Conservation (phyloP, 2,329 filamentous ascomycete species). For the Arthroderma uncinatum region DNA sequence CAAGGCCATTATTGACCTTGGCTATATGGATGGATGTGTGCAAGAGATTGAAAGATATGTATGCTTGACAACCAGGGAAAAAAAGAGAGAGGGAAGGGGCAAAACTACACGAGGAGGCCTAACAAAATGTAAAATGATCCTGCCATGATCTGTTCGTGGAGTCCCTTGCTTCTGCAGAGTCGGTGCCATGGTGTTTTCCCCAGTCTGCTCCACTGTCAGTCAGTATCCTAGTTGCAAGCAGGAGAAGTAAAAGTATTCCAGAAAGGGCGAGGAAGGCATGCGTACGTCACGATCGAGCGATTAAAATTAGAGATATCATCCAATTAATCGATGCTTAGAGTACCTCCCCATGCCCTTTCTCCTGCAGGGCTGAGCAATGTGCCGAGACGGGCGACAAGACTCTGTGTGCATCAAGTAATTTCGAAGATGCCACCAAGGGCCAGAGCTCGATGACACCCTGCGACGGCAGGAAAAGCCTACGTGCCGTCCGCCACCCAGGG, state of each 20-base stretch:
- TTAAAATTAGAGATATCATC: background rate
- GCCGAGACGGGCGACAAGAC: background rate
- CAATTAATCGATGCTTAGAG: background rate
- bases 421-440: background rate
- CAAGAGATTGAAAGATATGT: constrained; percentile 9
- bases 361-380: too few species aligned
- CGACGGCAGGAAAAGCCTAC: background rate
- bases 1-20: background rate
- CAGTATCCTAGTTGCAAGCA: background rate
- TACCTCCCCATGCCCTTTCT: background rate
- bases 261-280: background rate
- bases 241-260: background rate
- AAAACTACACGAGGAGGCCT: constrained; percentile 20
- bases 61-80: background rate
- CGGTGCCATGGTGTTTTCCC: constrained; percentile 37
- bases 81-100: background rate
- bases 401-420: background rate
- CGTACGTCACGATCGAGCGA: background rate
- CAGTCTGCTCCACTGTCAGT: background rate
- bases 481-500: background rate
- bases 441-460: constrained; percentile 2
- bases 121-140: constrained; percentile 75
- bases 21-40: background rate
- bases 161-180: constrained; percentile 17
- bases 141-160: constrained; percentile 24